These are phyloP conservation scores for Podaxis sp. DNA, from an alignment of 768 basidiomycete genomes.

Conservation along the genomic window DNA sequence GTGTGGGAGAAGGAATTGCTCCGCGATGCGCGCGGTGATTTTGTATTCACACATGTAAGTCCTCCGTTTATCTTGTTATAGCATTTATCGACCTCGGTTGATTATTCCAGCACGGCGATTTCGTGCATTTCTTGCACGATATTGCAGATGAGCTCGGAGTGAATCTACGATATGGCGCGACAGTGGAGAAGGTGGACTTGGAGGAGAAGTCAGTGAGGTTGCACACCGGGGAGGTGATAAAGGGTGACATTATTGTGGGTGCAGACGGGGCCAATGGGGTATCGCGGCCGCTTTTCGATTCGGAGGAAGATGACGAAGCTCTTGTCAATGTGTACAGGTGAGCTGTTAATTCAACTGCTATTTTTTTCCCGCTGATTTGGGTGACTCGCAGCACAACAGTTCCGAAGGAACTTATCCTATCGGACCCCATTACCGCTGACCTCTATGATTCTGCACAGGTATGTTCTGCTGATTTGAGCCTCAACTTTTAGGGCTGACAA, in stretches of 20 bases:
- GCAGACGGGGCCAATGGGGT: slow-evolving; percentile 52
- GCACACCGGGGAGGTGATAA: slow-evolving; percentile 44
- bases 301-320: slow-evolving; percentile 26
- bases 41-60: slow-evolving; percentile 38
- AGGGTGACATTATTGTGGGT: slow-evolving; percentile 54
- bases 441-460: slow-evolving; percentile 29
- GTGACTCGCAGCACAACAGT: slow-evolving; percentile 35
- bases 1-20: slow-evolving; percentile 55
- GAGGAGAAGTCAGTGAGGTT: slow-evolving; percentile 24
- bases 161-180: slow-evolving; percentile 34
- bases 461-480: neutral
- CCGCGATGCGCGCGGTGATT: slow-evolving; percentile 41
- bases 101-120: slow-evolving; percentile 45
- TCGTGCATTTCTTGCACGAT: slow-evolving; percentile 48
- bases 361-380: neutral
- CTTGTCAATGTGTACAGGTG: slow-evolving; percentile 45
- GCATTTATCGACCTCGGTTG: neutral
- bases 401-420: slow-evolving; percentile 36
- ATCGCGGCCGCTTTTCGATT: slow-evolving; percentile 32
- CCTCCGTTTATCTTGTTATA: neutral
- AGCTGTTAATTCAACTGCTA: slow-evolving; percentile 10
- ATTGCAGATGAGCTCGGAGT: slow-evolving; percentile 46
- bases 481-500: too few relatives aligned
- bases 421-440: slow-evolving; percentile 38
- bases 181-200: slow-evolving; percentile 30